Conservation (phyloP, 2,329 filamentous ascomycete genomes). For the Metarhizium robertsii region DNA sequence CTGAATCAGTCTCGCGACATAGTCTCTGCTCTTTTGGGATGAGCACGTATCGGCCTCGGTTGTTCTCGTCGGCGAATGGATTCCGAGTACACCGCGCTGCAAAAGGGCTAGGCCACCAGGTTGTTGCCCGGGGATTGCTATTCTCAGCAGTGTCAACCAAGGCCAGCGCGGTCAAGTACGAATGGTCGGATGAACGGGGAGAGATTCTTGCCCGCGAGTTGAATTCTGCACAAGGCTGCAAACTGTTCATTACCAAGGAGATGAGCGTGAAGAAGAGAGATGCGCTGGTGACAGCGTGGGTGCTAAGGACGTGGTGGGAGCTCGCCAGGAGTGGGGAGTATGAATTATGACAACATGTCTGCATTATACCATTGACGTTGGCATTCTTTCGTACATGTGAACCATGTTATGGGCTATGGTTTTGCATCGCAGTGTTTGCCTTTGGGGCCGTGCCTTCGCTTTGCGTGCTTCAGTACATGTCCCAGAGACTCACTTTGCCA, state of each 20-base stretch:
- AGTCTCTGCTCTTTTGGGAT: constrained; percentile 21
- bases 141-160: constrained; percentile 19
- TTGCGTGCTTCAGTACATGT: constrained; percentile 58
- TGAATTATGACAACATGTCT: background rate
- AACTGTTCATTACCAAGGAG: constrained; percentile 21
- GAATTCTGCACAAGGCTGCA: constrained; percentile 14
- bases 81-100: constrained; percentile 21
- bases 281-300: constrained; percentile 26
- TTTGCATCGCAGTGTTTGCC: background rate
- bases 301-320: constrained; percentile 25
- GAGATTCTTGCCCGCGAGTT: constrained; percentile 24
- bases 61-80: constrained; percentile 14
- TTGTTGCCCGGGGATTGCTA: constrained; percentile 14
- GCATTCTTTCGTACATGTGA: background rate
- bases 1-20: constrained; percentile 21
- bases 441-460: background rate
- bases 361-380: background rate
- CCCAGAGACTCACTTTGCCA: constrained; percentile 91
- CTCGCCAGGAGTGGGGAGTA: constrained; percentile 10
- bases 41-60: constrained; percentile 13
- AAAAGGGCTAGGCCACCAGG: constrained; percentile 13
- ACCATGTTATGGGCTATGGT: background rate
- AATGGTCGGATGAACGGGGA: constrained; percentile 22
- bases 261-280: constrained; percentile 20
- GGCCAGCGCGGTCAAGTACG: constrained; percentile 17